Conservation (phyloP, 257 asterid species). For the Knoxia roxburghii region DNA sequence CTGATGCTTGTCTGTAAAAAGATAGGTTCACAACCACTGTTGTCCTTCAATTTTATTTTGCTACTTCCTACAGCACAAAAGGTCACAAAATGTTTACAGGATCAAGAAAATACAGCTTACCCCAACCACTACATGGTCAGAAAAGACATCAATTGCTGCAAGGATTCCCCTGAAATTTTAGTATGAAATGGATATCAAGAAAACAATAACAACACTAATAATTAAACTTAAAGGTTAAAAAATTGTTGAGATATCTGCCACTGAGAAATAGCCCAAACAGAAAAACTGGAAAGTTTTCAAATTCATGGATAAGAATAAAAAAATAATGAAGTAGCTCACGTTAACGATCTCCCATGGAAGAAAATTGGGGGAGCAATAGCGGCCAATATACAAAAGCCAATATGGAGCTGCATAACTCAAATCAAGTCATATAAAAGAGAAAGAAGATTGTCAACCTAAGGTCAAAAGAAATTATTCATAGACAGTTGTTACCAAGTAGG, state of each 20-base stretch:
- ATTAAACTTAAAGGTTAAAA: no score
- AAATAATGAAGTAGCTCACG: slow-evolving; percentile 44
- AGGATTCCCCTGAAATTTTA: slow-evolving; percentile 75
- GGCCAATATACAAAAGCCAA: slow-evolving; percentile 89
- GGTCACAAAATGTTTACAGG: background rate
- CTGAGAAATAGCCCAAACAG: no score
- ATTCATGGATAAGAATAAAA: background rate
- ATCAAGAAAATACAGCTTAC: slow-evolving; percentile 41
- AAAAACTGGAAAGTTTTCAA: background rate
- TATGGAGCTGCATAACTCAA: slow-evolving; percentile 65
- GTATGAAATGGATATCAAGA: slow-evolving; percentile 5
- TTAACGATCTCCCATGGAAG: slow-evolving; percentile 77
- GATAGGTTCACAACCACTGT: background rate
- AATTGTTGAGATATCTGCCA: no score
- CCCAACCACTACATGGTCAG: slow-evolving; percentile 81
- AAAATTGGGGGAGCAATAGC: slow-evolving; percentile 97
- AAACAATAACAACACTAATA: background rate
- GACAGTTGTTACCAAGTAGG: slow-evolving; percentile 59
- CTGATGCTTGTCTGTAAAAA: background rate
- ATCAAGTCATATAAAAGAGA: slow-evolving; percentile 14
- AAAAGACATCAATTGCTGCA: slow-evolving; percentile 89
- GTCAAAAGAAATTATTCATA: background rate
- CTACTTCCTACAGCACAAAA: background rate
- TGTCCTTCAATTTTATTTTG: background rate
- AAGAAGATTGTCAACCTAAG: background rate